These are phyloP conservation scores for Lactifluus rugatus DNA, from an alignment of 768 basidiomycete species.

Conservation along the genomic window DNA sequence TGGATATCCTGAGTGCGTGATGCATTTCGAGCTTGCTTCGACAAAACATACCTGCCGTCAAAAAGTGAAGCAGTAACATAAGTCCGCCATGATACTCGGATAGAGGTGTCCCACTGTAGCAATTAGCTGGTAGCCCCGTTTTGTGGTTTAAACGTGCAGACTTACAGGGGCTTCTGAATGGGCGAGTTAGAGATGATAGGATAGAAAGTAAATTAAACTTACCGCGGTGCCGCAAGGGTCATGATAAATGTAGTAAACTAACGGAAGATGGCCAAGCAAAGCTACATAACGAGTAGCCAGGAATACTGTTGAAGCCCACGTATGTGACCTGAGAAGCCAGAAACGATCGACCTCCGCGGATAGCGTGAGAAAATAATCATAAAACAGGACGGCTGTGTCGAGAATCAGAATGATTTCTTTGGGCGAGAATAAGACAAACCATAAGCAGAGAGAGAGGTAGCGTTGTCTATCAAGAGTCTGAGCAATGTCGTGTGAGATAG, in stretches of 20 bases:
- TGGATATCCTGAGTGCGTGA: not conserved
- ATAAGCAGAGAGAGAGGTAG: not conserved
- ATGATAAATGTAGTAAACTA: constrained; percentile 10
- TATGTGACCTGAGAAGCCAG: constrained; percentile 27
- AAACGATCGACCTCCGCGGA: constrained; percentile 33
- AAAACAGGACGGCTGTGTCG: constrained; percentile 27
- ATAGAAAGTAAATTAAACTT: not conserved
- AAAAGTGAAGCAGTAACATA: not conserved
- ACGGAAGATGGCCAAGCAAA: constrained; percentile 19
- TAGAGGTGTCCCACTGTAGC: not conserved
- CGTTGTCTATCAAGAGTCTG: not conserved
- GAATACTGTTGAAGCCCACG: constrained; percentile 17
- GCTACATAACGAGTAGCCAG: constrained; percentile 21
- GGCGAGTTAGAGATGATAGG: not conserved
- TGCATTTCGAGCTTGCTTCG: too few species aligned
- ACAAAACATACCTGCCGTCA: not conserved
- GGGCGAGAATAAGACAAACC: not conserved
- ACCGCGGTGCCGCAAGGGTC: not conserved
- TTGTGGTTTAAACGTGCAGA: not conserved
- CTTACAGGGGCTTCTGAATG: not conserved
- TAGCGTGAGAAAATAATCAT: constrained; percentile 41
- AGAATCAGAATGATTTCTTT: not conserved
- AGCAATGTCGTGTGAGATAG: not conserved
- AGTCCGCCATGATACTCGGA: not conserved
- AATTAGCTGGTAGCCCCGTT: not conserved